These are phyloP conservation scores for Fraxinus cuspidata DNA, from an alignment of 257 asterid genomes.

Conservation along the genomic window DNA sequence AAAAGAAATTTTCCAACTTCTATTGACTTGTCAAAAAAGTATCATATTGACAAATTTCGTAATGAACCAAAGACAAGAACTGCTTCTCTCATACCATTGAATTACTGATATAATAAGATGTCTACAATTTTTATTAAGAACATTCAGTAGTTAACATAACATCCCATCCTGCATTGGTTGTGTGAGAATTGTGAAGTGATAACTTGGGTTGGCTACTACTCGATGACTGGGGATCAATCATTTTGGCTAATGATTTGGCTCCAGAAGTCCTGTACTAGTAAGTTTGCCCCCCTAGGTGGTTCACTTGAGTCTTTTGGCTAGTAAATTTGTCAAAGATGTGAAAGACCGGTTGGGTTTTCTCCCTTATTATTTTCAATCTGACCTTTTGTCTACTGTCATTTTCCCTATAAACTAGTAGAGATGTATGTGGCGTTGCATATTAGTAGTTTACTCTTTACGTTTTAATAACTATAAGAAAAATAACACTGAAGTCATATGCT, in stretches of 20 bases:
- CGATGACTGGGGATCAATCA: not conserved
- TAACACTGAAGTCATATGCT: not conserved
- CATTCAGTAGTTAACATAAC: not conserved
- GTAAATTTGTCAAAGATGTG: not conserved
- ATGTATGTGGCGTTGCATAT: not conserved
- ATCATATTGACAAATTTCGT: slow-evolving; percentile 5
- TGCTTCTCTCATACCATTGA: not conserved
- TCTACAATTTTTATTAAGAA: not conserved
- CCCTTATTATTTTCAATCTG: not conserved
- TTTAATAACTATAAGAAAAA: not conserved
- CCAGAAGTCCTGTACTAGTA: not conserved
- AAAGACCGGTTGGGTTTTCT: not conserved
- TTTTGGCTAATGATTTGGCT: not conserved
- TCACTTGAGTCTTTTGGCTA: not conserved
- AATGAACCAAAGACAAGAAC: not conserved
- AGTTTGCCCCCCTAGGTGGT: not conserved
- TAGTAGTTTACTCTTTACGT: not conserved
- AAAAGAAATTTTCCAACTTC: slow-evolving; percentile 20
- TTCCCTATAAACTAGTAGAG: not conserved
- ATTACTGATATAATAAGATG: not conserved
- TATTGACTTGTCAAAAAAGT: slow-evolving; percentile 21
- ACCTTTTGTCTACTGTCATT: not conserved
- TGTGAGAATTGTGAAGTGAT: not conserved
- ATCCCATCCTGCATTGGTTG: not conserved
- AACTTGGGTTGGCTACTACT: not conserved